Base-by-base conservation (phyloP, 2,329 filamentous ascomycete genomes). In the Aspergillus ruber region DNA sequence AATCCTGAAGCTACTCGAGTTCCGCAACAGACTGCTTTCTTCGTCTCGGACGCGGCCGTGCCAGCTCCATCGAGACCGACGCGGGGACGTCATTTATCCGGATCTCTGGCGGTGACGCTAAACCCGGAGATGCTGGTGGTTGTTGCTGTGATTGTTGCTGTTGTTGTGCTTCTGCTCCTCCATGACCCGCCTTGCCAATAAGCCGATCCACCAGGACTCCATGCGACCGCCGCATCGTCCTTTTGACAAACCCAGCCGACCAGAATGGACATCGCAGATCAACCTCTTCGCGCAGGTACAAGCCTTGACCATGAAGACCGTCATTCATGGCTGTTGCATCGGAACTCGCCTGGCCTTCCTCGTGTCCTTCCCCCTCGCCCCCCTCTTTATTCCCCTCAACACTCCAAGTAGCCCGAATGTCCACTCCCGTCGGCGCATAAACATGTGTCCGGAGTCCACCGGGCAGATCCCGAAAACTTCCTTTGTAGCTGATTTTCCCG, bases 201-300 rank as follows among this genome's bases (percentile, higher is more conserved):
- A 88, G 68, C n/a, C 76, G 71, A 3, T 85, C 81, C 2, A 91
- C 85, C 3, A 95, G 75, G 2, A 78, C 74, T 8, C 74, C 77
- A 59, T 94, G 88, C 0, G 86, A 81, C 60, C 86, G 87, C 59
- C 86, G 86, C 41, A 94, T 76, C 12, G 87, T 93, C 69, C 83
- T 86, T 74, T 87, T 90, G 49, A 95, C 86, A 60, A 94, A 94
- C 6, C 73, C 70, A 0, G 83, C 77, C 72, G 93, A 79, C 52
- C 93, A 73, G 49, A 89, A 72, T 59, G 90, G 91, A 71, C 88
- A 94, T 48, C 79, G 79, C 75, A 95, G 83, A 53, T 89, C 84
- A 43, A 93, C 84, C 55, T 95, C 89, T 72, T 95, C 89, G n/a
- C 86, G 78, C 38, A 95, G 72, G 62, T 90, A 94, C 10, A 95